A percentile compares a stretch with the other conserved stretches of the same genome.
Evolutionary conservation across 306 rosid species (phyloP).

Genomic region (Fagus sylvatica): DNA sequence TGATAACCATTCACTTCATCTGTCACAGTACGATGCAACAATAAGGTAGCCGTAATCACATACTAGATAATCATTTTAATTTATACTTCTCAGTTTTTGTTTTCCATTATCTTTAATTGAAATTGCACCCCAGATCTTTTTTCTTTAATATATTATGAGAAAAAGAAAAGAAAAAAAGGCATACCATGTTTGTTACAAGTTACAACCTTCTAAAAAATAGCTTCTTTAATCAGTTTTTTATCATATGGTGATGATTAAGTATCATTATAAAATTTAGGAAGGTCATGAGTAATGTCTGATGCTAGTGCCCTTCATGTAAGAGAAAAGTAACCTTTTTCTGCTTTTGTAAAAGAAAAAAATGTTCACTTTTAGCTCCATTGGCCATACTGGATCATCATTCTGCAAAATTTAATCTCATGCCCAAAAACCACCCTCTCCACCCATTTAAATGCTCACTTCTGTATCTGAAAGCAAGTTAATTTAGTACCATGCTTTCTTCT

Average conservation of each 20-base stretch:
- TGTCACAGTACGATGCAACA: too few relatives aligned
- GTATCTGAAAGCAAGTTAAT: not conserved
- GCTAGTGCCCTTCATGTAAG: not conserved
- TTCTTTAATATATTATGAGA: too few relatives aligned
- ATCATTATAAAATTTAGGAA: not conserved
- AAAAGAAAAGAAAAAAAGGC: not conserved
- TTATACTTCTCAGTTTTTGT: too few relatives aligned
- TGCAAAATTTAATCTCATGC: not conserved
- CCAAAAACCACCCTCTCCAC: not conserved
- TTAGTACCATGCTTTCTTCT: not conserved
- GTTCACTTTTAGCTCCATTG: not conserved
- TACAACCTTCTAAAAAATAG: not conserved
- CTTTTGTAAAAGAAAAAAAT: conserved; percentile 11
- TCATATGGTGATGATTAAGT: conserved; percentile 5
- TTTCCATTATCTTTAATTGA: too few relatives aligned
- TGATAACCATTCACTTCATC: too few relatives aligned
- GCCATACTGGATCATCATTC: not conserved
- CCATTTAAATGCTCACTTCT: not conserved
- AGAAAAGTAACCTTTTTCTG: conserved; percentile 3
- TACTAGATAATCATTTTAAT: too few relatives aligned
- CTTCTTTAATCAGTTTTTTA: not conserved
- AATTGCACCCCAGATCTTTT: too few relatives aligned
- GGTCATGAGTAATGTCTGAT: conserved; percentile 9
- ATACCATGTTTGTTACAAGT: not conserved
- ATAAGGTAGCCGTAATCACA: too few relatives aligned